Evolutionary conservation across 176 grass and related monocot genomes (phyloP), one percentile per base, ranked within the genome.

Genomic region (Triticum timopheevii): DNA sequence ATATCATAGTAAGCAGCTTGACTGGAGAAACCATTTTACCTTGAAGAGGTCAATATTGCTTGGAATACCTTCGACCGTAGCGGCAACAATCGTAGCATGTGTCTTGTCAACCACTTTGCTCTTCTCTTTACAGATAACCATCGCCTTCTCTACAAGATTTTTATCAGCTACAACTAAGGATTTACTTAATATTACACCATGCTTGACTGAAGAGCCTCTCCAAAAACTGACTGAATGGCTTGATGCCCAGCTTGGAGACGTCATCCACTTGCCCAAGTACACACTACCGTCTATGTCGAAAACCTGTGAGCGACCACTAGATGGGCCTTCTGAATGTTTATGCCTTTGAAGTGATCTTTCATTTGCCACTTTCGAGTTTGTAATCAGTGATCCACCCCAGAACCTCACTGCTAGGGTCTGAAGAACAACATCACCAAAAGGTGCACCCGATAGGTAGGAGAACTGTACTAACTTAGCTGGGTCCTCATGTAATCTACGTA

Each of bases 21-120:
- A 56, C 76, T 61, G 47, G 50, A 83, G 15, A 73, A 80, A 80
- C 49, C 17, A 25, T 65, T 34, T 47, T 89, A 98, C 90, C 96
- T 98, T 98, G 94, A 98, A 98, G 88, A 98, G 93, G 84, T 96
- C 93, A 86, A 98, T 98, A 86, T 98, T 98, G 86, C 93, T 94
- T 88, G 96, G 96, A 89, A 98, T 98, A 81, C 96, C 96, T 98
- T 98, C 80, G 38, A 98, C 92, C 77, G 92, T 96, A 79, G 96
- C 96, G 66, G 96, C 96, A 88, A 90, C 90, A 90, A 98, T 94
- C 83, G 96, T 98, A 3, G 92, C 96, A 31, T 85, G 88, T 84
- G 92, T 98, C 85, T 85, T 94, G 80, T 98, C 92, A 81, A 94
- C 88, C 75, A 98, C 83, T 65, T 84, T 87, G 52, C 90, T 95